Conservation (phyloP, 345 rosid genomes). For the Physaria fendleri region DNA sequence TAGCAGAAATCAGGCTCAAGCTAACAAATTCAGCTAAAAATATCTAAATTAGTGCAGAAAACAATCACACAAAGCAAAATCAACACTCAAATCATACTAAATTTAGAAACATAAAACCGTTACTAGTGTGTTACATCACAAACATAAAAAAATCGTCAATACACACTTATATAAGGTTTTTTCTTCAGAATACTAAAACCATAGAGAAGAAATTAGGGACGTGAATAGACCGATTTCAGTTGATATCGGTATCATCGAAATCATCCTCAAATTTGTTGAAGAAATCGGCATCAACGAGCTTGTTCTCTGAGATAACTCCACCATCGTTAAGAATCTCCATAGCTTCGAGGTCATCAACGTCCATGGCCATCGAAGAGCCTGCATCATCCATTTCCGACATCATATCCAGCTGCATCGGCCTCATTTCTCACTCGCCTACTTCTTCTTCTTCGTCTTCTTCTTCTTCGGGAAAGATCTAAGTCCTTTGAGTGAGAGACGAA, state of each 20-base stretch:
- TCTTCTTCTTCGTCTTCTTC: neutral
- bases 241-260: conserved; percentile 83
- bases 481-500: neutral
- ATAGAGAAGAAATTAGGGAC: neutral
- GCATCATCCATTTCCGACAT: conserved; percentile 67
- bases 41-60: too few relatives aligned
- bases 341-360: conserved; percentile 76
- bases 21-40: too few relatives aligned
- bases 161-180: too few relatives aligned
- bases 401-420: conserved; percentile 68
- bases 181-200: neutral
- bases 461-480: neutral
- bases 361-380: conserved; percentile 76
- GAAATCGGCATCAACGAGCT: conserved; percentile 82
- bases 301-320: conserved; percentile 57
- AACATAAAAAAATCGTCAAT: too few relatives aligned
- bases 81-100: too few relatives aligned
- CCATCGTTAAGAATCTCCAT: conserved; percentile 67
- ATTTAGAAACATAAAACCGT: too few relatives aligned
- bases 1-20: too few relatives aligned
- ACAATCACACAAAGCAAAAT: too few relatives aligned
- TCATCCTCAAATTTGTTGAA: conserved; percentile 86
- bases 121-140: too few relatives aligned
- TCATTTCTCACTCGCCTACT: conserved; percentile 40
- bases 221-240: conserved; percentile 32